Base-by-base conservation (phyloP, 305 asterid genomes). In the Fraxinus velutina region DNA sequence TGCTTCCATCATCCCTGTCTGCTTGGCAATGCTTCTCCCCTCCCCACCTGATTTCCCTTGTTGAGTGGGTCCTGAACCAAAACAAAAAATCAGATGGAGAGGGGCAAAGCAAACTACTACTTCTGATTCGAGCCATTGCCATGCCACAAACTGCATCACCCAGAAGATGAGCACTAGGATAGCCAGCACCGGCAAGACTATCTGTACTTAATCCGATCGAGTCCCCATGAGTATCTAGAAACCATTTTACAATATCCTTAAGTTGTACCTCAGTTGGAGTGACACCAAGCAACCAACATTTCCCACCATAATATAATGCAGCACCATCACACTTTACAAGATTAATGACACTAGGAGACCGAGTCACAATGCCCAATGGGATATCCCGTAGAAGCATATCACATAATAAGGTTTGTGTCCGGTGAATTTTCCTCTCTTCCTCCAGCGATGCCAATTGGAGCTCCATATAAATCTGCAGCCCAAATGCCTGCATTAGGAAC, bases 291-390 rank as follows among this genome's bases (percentile, higher is more conserved):
- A 88, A 82, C 93, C 93, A 93, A 86, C 87, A 89, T 75, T 85
- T 89, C 75, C 92, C 93, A 79, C 85, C 62, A 17, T 81, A 87
- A 73, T 82, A 87, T n/a, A 93, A 72, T 32, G 97, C 93, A 47
- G 93, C 94, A 17, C 97, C 97, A 64, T 92, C 93, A 70, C 93
- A 93, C 82, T 82, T 89, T 4, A 93, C 93, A 71, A 93, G 92
- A 86, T 93, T 92, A 91, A 87, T 89, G 47, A 90, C 84, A 79
- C 82, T 93, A 52, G 96, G 97, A 8, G 93, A 88, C 36, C 88
- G 92, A 19, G 86, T 89, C 72, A 93, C 87, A 13, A 93, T 85
- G 1, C 93, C 89, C 64, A 79, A 74, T 1, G 94, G 97, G 72
- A 88, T 86, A 77, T 90, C 93, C 21, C 93, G 89, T 21, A 92